Conservation (phyloP, 208 protist species). For the Leishmania major region DNA sequence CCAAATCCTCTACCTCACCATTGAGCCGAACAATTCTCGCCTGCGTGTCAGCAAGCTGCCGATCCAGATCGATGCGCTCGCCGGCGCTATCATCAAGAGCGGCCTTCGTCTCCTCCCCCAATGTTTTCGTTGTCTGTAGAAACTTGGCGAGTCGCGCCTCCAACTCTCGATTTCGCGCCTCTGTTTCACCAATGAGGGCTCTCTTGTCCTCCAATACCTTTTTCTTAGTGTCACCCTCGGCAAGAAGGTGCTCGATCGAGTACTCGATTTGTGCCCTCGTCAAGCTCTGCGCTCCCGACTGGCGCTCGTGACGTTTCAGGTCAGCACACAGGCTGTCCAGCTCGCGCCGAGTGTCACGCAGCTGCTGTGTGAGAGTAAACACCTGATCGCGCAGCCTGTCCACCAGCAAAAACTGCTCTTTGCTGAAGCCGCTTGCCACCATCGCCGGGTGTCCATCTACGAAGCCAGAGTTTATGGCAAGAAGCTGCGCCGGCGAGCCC, state of each 20-base stretch:
- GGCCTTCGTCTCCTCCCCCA: slow-evolving; percentile 49
- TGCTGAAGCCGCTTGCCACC: slow-evolving; percentile 48
- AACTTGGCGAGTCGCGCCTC: slow-evolving; percentile 55
- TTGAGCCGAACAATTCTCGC: slow-evolving; percentile 40
- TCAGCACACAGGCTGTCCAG: slow-evolving; percentile 52
- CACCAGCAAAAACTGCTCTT: slow-evolving; percentile 66
- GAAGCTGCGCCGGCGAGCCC: neutral
- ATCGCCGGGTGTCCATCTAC: neutral
- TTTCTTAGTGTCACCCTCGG: slow-evolving; percentile 44
- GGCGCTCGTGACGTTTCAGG: slow-evolving; percentile 42
- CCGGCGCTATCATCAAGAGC: slow-evolving; percentile 43
- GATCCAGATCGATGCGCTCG: slow-evolving; percentile 65
- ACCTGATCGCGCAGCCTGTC: slow-evolving; percentile 71
- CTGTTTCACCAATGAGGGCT: slow-evolving; percentile 38
- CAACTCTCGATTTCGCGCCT: slow-evolving; percentile 59
- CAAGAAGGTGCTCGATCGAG: slow-evolving; percentile 64
- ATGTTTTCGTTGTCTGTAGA: slow-evolving; percentile 40
- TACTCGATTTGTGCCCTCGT: slow-evolving; percentile 64
- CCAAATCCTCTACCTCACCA: slow-evolving; percentile 55
- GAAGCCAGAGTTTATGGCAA: slow-evolving; percentile 1
- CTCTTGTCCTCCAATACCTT: slow-evolving; percentile 48
- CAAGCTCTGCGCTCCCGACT: slow-evolving; percentile 46
- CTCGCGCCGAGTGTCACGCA: slow-evolving; percentile 57
- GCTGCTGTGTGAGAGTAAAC: slow-evolving; percentile 63
- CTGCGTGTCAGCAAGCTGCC: slow-evolving; percentile 56